Conservation (phyloP, 805 yeast genomes). For the Candida saitoana region DNA sequence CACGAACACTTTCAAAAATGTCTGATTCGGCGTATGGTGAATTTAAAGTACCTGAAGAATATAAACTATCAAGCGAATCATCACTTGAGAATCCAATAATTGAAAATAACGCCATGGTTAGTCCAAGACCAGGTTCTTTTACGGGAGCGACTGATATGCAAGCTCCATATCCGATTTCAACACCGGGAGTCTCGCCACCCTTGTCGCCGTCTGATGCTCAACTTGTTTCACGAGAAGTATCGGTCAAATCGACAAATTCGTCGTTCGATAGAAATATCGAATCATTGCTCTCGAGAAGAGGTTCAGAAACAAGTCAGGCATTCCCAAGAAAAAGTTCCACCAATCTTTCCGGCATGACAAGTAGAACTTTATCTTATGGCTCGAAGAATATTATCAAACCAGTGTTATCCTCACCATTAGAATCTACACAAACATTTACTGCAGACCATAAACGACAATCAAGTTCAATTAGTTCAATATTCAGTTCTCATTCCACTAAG, state of each 20-base stretch:
- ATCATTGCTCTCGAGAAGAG: not conserved
- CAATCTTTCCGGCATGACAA: not conserved
- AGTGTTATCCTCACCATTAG: not conserved
- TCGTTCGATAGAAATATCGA: not conserved
- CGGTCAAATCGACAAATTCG: not conserved
- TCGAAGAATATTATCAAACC: not conserved
- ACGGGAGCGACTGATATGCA: not conserved
- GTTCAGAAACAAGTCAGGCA: not conserved
- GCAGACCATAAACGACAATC: conserved; percentile 16
- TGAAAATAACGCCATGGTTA: conserved; percentile 2
- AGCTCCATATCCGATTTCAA: conserved; percentile 2
- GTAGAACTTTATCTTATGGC: not conserved
- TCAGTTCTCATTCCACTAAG: conserved; percentile 27
- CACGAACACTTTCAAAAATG: not conserved
- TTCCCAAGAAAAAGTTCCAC: not conserved
- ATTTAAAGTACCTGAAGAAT: conserved; percentile 2
- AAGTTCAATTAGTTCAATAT: conserved; percentile 34
- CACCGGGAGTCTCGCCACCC: conserved; percentile 1
- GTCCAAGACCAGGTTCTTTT: not conserved
- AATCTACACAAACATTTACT: not conserved
- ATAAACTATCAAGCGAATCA: conserved; percentile 1
- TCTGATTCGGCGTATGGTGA: conserved; percentile 1
- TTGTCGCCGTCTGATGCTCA: not conserved
- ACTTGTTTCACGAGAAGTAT: not conserved
- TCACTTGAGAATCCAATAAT: conserved; percentile 1